These are phyloP conservation scores for Phytopythium helicoides DNA, from an alignment of 352 stramenopile genomes.

Conservation along the genomic window DNA sequence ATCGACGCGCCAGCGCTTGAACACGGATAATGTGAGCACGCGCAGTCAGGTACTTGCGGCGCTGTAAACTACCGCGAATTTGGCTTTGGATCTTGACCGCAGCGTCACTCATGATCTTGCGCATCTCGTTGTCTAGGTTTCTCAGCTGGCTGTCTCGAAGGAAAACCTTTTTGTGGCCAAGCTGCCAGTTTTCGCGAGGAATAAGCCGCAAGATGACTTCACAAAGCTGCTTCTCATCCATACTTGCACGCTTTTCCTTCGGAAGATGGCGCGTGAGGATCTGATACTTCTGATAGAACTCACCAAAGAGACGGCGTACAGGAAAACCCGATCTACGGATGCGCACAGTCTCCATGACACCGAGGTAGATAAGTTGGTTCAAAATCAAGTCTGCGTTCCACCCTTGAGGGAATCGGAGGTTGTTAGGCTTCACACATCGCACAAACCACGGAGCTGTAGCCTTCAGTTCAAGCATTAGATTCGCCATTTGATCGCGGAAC, in stretches of 20 bases:
- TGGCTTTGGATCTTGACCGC: conserved; percentile 79
- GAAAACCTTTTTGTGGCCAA: conserved; percentile 89
- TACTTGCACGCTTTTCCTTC: conserved; percentile 41
- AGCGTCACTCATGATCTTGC: conserved; percentile 85
- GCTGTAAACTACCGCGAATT: conserved; percentile 59
- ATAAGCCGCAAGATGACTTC: conserved; percentile 82
- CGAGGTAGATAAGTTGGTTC: conserved; percentile 88
- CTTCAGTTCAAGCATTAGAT: conserved; percentile 84
- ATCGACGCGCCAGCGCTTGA: conserved; percentile 72
- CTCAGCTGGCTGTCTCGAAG: conserved; percentile 82
- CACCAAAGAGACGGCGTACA: conserved; percentile 79
- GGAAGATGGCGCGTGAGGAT: conserved; percentile 75
- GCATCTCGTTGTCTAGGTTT: conserved; percentile 77
- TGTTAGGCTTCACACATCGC: conserved; percentile 92
- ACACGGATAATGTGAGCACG: conserved; percentile 60
- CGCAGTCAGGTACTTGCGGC: conserved; percentile 60
- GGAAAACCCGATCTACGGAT: conserved; percentile 88
- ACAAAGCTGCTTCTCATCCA: conserved; percentile 80
- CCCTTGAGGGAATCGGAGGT: conserved; percentile 79
- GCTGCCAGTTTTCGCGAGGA: conserved; percentile 83
- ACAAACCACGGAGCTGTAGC: conserved; percentile 87
- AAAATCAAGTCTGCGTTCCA: conserved; percentile 88
- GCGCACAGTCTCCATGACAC: conserved; percentile 89
- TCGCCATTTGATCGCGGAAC: conserved; percentile 89
- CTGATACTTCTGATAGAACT: conserved; percentile 88